phyloP scores from a whole-genome alignment of 345 rosid species.

The Arabidopsis suecica region DNA sequence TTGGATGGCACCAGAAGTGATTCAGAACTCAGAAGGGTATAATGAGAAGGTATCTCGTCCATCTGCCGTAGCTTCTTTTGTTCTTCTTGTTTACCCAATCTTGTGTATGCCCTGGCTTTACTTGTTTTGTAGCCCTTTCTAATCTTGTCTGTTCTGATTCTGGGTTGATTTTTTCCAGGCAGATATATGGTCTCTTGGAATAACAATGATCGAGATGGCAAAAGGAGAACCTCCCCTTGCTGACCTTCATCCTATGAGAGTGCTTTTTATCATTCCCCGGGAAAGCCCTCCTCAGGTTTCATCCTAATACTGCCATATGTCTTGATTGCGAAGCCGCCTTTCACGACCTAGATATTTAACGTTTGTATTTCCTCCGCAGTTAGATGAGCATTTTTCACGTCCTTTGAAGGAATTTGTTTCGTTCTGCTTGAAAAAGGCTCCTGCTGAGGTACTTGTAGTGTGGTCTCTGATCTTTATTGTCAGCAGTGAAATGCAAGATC shows the following conservation, averaged over 20 bases:
- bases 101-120: conserved; percentile 28
- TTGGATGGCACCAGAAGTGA: conserved; percentile 99
- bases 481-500: conserved; percentile 23
- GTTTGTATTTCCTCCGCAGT: conserved; percentile 59
- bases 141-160: conserved; percentile 19
- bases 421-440: conserved; percentile 85
- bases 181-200: conserved; percentile 99
- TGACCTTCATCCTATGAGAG: conserved; percentile 99
- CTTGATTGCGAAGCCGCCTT: conserved; percentile 20
- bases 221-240: conserved; percentile 99
- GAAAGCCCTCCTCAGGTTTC: conserved; percentile 99
- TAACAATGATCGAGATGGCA: conserved; percentile 99
- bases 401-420: conserved; percentile 97
- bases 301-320: conserved; percentile 1
- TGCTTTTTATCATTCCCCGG: conserved; percentile 97
- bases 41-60: conserved; percentile 78
- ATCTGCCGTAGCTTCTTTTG: conserved; percentile 1
- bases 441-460: conserved; percentile 76
- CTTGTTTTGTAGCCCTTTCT: conserved; percentile 13
- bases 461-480: conserved; percentile 25
- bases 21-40: conserved; percentile 98
- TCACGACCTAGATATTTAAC: conserved; percentile 35
- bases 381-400: conserved; percentile 99
- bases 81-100: conserved; percentile 23
- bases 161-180: conserved; percentile 65